Evolutionary conservation across 805 yeast genomes (phyloP).

Genomic region (Candida coquimbonensis): DNA sequence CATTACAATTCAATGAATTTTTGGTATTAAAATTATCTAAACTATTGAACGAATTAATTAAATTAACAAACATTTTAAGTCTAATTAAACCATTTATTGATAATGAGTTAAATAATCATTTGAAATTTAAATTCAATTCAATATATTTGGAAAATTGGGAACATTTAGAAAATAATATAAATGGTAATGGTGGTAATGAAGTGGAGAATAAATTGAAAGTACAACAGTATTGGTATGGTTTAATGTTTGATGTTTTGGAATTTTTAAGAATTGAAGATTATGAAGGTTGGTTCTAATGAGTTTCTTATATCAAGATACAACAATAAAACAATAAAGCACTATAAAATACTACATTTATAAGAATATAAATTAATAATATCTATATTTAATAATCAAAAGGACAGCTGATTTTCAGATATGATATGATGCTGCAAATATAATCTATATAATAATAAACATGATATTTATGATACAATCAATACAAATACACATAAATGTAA

Average conservation of each 20-base stretch:
- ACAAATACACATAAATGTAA: no score
- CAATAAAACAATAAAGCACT: background rate
- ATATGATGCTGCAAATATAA: no score
- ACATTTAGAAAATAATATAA: conserved; percentile 9
- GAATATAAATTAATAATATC: background rate
- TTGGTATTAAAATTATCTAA: conserved; percentile 18
- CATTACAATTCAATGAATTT: conserved; percentile 21
- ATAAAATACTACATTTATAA: no score
- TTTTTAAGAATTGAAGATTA: conserved; percentile 16
- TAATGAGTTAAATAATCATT: conserved; percentile 19
- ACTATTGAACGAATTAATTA: conserved; percentile 21
- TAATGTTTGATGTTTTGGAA: conserved; percentile 17
- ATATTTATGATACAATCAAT: no score
- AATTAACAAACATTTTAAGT: conserved; percentile 20
- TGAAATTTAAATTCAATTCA: conserved; percentile 17
- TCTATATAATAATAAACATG: no score
- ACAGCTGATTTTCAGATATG: no score
- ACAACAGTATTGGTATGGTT: conserved; percentile 17
- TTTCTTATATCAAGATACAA: background rate
- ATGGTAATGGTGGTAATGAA: background rate
- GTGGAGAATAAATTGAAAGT: background rate
- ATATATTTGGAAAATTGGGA: conserved; percentile 16
- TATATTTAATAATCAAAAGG: no score
- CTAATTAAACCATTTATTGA: conserved; percentile 24
- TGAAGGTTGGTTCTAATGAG: conserved; percentile 20